Conservation (phyloP, 345 rosid genomes). For the Sisymbrium irio region DNA sequence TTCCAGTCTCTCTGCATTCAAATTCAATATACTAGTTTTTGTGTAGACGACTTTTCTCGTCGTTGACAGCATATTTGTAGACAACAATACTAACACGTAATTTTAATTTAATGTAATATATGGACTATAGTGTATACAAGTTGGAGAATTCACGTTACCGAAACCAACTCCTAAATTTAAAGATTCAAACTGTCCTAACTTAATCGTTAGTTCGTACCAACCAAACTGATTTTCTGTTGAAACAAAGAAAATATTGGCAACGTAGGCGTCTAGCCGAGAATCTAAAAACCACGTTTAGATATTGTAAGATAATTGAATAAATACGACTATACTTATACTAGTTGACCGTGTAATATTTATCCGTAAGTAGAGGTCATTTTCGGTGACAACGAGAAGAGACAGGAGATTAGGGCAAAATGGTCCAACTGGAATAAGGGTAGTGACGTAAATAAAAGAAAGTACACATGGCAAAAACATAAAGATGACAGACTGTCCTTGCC, state of each 20-base stretch:
- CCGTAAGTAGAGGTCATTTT: not conserved
- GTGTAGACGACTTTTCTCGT: too few species aligned
- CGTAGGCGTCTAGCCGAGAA: too few species aligned
- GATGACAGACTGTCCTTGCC: slow-evolving; percentile 29
- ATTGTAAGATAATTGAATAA: not conserved
- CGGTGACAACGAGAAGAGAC: not conserved
- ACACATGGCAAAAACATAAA: not conserved
- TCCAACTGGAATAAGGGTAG: not conserved
- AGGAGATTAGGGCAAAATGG: slow-evolving; percentile 6
- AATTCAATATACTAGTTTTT: too few species aligned
- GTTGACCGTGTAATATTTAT: slow-evolving; percentile 17
- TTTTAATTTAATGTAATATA: too few species aligned
- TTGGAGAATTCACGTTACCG: too few species aligned
- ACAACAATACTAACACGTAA: too few species aligned
- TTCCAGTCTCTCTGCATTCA: too few species aligned
- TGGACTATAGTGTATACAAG: too few species aligned
- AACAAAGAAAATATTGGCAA: not conserved
- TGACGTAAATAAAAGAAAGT: not conserved
- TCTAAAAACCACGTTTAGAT: not conserved
- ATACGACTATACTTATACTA: not conserved
- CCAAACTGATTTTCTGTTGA: not conserved
- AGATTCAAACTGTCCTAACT: too few species aligned
- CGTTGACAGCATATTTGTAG: too few species aligned
- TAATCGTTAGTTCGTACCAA: not conserved
- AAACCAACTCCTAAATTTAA: too few species aligned